Evolutionary conservation across 1,139 yeast species (phyloP), one percentile per base, ranked within the genome.

Genomic region (Lodderomyces parapsilosis): DNA sequence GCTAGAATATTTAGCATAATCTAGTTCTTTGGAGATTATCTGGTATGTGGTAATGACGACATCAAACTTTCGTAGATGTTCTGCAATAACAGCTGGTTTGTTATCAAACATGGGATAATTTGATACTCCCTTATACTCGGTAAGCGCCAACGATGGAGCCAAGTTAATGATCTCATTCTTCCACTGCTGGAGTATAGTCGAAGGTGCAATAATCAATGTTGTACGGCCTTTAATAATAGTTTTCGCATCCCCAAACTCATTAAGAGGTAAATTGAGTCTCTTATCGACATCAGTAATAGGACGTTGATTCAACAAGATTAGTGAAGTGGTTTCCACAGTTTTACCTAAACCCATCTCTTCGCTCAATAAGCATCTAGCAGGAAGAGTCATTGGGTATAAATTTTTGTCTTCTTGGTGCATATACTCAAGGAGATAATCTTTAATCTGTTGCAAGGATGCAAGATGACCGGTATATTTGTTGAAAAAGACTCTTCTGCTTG

Each of bases 281-380:
- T 74, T 70, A 43, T 74, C 75, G 9, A 64, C 51, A 49, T 83
- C 85, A 13, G 56, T 59, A 0, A 49, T 40, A 0, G 76, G 75
- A 15, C 88, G 60, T 20, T 70, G 80, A 58, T 91, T 85, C 43
- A 83, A 57, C 2, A 83, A 58, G 0, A 84, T 64, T 28, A 90
- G 63, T 0, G 96, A 72, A 1, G 89, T 71, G 6, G 89, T 69
- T 59, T 93, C 99, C 2, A 93, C 83, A 0, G 98, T 91, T 58
- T 93, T 93, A 0, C 99, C 99, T 4, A 93, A 72, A 0, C 99
- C 98, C 99, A 93, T 93, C 62, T 93, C 98, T 58, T 91, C 98
- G 1, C 94, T 86, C 32, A 91, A 61, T 7, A 91, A 65, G 0
- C 93, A 96, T 45, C 74, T 75, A 0, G 89, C 91, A 2, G 76